Conservation (phyloP, 345 rosid genomes). For the Nasturtium officinale region DNA sequence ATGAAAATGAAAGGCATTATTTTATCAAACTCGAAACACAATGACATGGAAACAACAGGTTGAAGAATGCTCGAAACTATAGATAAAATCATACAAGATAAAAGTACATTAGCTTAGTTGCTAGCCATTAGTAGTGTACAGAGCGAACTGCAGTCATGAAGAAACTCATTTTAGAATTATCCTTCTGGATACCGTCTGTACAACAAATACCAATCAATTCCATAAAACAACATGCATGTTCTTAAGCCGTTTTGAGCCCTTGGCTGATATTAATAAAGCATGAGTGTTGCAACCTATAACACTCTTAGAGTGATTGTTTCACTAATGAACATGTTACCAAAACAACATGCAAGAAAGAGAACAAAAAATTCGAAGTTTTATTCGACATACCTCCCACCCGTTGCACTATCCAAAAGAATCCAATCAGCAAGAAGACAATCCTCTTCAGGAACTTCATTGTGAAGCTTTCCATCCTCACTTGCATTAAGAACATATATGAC, state of each 20-base stretch:
- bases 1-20: not conserved
- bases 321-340: not conserved
- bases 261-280: not conserved
- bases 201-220: constrained; percentile 83
- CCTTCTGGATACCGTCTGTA: constrained; percentile 69
- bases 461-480: constrained; percentile 63
- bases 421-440: constrained; percentile 53
- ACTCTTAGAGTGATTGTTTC: not conserved
- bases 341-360: constrained; percentile 17
- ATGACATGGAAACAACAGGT: constrained; percentile 12
- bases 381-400: constrained; percentile 72
- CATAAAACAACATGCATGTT: too few species aligned
- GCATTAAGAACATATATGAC: constrained; percentile 82
- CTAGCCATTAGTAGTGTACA: constrained; percentile 46
- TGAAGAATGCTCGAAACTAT: not conserved
- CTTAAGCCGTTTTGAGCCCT: constrained; percentile 1
- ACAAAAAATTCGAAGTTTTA: not conserved
- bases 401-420: constrained; percentile 87
- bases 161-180: constrained; percentile 57
- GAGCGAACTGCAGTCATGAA: constrained; percentile 62
- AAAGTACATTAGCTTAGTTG: not conserved
- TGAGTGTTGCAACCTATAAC: too few species aligned
- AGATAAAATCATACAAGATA: not conserved
- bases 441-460: constrained; percentile 66
- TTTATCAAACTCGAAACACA: constrained; percentile 7